Evolutionary conservation across 345 rosid genomes (phyloP), one percentile per base, ranked within the genome.

Genomic region (Citrus hindsii): DNA sequence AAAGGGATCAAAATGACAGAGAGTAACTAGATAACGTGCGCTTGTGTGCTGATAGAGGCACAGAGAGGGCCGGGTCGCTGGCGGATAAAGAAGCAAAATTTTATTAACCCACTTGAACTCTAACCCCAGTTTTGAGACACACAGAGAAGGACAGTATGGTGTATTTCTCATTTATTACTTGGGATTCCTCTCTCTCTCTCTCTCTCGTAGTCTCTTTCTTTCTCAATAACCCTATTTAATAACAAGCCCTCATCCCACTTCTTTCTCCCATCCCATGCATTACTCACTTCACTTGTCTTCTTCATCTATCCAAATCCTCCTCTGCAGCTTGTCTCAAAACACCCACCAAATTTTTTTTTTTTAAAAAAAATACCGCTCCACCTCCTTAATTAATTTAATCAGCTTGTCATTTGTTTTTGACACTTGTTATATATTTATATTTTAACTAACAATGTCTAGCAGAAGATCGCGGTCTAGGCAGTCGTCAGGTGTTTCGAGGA

Each of bases 401-500:
- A 13, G 51, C 18, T 46, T 13, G 51, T 13, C 51, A 46, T 13
- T 46, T 46, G 18, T 13, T 46, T 13, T 9, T 13, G 51, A 46
- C 51, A 46, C 51, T 13, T 46, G 51, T 46, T 46, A 46, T 46
- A 46, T 46, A 46, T 46, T 46, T 13, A 46, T 27, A 33, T 73
- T 27, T 77, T 33, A 24, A 19, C 24, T 56, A 25, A 86, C 70
- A 84, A 94, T 94, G 98, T 92, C 98, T 5, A 88, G 88, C 91
- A 87, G 97, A 86, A 92, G 98, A 86, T 92, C 98, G 58, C 90
- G 91, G 73, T 89, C 98, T 2, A 82, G 92, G 75, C 93, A 89
- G 80, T 79, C 77, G 18, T 58, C 95, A 37, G 87, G 86, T 32
- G 82, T 59, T 81, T 85, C 98, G 1, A 85, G 89, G 67, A 92